Evolutionary conservation across 1,284 basidiomycete species (phyloP).

Genomic region (Athelia psychrophila): DNA sequence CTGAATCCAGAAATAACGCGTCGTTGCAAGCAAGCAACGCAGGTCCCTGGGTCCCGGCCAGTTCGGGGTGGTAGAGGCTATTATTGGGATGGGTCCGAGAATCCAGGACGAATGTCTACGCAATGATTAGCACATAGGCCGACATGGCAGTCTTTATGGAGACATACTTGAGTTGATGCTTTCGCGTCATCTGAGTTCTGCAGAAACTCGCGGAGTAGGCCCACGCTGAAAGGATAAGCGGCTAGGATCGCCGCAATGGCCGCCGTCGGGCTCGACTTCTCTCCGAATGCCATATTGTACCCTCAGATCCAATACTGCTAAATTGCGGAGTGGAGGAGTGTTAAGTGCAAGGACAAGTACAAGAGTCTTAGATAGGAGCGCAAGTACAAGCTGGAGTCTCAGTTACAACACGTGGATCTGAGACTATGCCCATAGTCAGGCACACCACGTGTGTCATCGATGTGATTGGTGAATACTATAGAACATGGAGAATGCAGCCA

Average conservation of each 20-base stretch:
- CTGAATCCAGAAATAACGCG: constrained; percentile 32
- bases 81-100: constrained; percentile 23
- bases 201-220: constrained; percentile 39
- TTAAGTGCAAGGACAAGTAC: too few relatives aligned
- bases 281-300: constrained; percentile 15
- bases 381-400: too few relatives aligned
- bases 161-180: constrained; percentile 23
- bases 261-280: constrained; percentile 14
- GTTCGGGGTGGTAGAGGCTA: constrained; percentile 22
- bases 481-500: too few relatives aligned
- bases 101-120: constrained; percentile 42
- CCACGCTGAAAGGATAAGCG: constrained; percentile 40
- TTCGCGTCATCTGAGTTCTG: constrained; percentile 49
- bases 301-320: too few relatives aligned
- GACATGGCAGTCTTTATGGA: background rate
- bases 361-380: too few relatives aligned
- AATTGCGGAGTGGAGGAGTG: too few relatives aligned
- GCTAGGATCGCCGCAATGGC: constrained; percentile 33
- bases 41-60: constrained; percentile 39
- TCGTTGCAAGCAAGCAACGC: constrained; percentile 47
- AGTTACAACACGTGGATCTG: background rate
- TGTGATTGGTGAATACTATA: too few relatives aligned
- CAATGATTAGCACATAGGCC: background rate
- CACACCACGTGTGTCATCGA: too few relatives aligned
- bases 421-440: background rate